Percentiles rank a stretch among this genome's conserved stretches.
phyloP scores from a whole-genome alignment of 2,329 filamentous ascomycete genomes.

The Dactylonectria macrodidyma region DNA sequence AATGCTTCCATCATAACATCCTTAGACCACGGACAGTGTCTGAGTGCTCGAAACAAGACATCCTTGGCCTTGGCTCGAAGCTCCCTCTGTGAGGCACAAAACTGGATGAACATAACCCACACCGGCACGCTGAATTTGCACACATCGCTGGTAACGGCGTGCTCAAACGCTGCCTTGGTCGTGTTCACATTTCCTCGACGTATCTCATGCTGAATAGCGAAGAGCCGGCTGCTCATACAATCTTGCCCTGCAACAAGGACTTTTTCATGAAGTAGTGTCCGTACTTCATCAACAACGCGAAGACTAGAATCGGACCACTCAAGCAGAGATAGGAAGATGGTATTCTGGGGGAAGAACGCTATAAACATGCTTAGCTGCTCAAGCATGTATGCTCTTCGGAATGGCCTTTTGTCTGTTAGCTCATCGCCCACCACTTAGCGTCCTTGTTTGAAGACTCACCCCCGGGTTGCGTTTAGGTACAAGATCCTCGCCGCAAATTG shows the following conservation, averaged over 20 bases:
- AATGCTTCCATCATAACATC: slow-evolving; percentile 68
- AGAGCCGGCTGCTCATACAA: slow-evolving; percentile 60
- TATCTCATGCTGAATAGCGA: slow-evolving; percentile 68
- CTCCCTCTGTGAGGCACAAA: slow-evolving; percentile 58
- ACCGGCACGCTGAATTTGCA: slow-evolving; percentile 59
- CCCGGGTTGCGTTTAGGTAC: slow-evolving; percentile 73
- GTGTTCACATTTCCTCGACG: slow-evolving; percentile 64
- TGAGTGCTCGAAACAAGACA: slow-evolving; percentile 63
- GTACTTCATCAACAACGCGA: slow-evolving; percentile 82
- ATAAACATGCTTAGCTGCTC: slow-evolving; percentile 74
- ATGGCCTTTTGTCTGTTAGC: slow-evolving; percentile 64
- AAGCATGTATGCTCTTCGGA: slow-evolving; percentile 77
- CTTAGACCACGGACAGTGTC: slow-evolving; percentile 66
- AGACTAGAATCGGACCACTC: slow-evolving; percentile 82
- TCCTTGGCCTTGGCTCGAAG: slow-evolving; percentile 60
- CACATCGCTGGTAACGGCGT: slow-evolving; percentile 60
- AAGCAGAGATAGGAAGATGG: slow-evolving; percentile 79
- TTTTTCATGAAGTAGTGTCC: slow-evolving; percentile 72
- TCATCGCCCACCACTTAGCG: not conserved
- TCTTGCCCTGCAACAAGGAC: slow-evolving; percentile 59
- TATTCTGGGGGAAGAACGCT: slow-evolving; percentile 79
- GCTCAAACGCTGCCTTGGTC: slow-evolving; percentile 66
- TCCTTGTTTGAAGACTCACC: slow-evolving; percentile 54
- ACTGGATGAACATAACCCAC: slow-evolving; percentile 67
- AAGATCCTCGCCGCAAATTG: slow-evolving; percentile 79